Evolutionary conservation across 352 stramenopile genomes (phyloP).

Genomic region (Pilasporangium apinafurcum): DNA sequence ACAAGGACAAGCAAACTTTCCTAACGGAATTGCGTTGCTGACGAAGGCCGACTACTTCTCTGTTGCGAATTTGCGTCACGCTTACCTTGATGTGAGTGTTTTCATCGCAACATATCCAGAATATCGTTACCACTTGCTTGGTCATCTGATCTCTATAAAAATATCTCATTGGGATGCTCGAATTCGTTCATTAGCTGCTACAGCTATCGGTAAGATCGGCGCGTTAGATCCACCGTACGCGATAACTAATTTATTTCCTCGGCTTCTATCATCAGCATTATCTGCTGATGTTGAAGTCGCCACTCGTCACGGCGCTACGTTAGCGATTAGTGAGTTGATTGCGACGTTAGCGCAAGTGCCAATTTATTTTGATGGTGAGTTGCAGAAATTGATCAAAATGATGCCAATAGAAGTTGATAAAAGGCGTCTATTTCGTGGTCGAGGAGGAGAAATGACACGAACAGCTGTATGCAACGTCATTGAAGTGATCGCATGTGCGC

Average conservation of each 20-base stretch:
- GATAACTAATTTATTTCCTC: conserved; percentile 70
- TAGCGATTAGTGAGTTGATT: conserved; percentile 87
- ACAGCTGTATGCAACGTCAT: conserved; percentile 92
- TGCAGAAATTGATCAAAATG: conserved; percentile 64
- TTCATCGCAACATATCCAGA: conserved; percentile 89
- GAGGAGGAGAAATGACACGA: conserved; percentile 95
- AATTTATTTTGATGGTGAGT: conserved; percentile 60
- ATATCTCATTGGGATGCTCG: conserved; percentile 94
- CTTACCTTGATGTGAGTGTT: conserved; percentile 90
- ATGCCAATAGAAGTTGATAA: conserved; percentile 91
- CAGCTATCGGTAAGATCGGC: conserved; percentile 82
- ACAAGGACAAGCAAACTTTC: conserved; percentile 90
- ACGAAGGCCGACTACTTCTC: conserved; percentile 97
- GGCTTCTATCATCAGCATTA: conserved; percentile 74
- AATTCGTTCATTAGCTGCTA: conserved; percentile 87
- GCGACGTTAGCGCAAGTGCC: conserved; percentile 37
- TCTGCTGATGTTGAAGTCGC: conserved; percentile 87
- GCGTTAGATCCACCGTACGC: conserved; percentile 75
- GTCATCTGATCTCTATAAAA: conserved; percentile 84
- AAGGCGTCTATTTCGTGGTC: conserved; percentile 91
- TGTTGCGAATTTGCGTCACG: conserved; percentile 87
- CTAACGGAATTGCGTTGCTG: conserved; percentile 95
- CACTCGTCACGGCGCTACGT: conserved; percentile 90
- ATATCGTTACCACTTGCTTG: conserved; percentile 79
- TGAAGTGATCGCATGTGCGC: conserved; percentile 73